Evolutionary conservation across 768 basidiomycete genomes (phyloP).

Genomic region (Russula sp.): DNA sequence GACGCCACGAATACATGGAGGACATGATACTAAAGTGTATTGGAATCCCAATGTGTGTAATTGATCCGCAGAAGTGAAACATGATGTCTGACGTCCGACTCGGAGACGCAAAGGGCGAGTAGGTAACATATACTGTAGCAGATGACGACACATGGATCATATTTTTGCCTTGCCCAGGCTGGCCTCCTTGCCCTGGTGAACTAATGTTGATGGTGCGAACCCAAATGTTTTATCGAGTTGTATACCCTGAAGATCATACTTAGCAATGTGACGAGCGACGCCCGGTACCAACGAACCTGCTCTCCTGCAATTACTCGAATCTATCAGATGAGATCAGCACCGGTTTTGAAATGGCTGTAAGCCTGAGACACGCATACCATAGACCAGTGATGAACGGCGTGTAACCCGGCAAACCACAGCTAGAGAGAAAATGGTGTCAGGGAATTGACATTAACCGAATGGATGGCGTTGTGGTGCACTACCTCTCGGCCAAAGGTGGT

Average conservation of each 20-base stretch:
- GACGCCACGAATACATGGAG: neutral
- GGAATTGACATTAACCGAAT: neutral
- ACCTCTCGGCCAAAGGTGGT: conserved; percentile 86
- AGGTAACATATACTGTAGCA: neutral
- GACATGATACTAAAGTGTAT: neutral
- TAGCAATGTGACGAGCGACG: neutral
- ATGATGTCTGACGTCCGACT: neutral
- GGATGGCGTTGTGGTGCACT: conserved; percentile 1
- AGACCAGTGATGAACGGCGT: conserved; percentile 90
- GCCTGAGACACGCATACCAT: conserved; percentile 52
- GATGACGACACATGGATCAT: conserved; percentile 34
- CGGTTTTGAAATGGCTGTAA: neutral
- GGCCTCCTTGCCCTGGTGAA: conserved; percentile 65
- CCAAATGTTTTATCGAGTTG: conserved; percentile 74
- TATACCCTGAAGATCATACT: conserved; percentile 48
- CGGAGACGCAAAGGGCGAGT: neutral
- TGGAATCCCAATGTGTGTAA: neutral
- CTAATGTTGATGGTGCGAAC: conserved; percentile 80
- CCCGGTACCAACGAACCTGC: conserved; percentile 48
- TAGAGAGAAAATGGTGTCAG: conserved; percentile 33
- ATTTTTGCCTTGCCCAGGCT: conserved; percentile 66
- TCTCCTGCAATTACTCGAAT: conserved; percentile 83
- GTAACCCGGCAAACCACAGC: conserved; percentile 85
- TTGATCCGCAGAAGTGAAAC: neutral
- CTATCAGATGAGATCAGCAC: conserved; percentile 39